phyloP scores from a whole-genome alignment of 371 early-diverging fungal species.

The Circinella umbellata region DNA sequence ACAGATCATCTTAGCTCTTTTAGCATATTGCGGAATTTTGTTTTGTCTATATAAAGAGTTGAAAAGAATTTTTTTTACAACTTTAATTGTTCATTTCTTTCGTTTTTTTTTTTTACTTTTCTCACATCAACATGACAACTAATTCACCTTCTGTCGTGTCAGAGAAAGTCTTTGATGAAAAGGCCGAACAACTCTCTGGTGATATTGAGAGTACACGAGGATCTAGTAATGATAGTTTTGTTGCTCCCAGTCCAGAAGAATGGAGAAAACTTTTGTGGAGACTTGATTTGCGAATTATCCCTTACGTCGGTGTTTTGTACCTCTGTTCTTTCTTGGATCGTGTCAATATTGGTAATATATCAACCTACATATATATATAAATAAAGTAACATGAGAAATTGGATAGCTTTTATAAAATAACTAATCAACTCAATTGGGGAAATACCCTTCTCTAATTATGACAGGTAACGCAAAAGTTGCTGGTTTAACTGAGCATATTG shows the following conservation, averaged over 20 bases:
- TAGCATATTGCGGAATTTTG: neutral
- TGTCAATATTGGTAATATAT: constrained; percentile 49
- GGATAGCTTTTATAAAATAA: too few species aligned
- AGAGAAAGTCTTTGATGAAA: constrained; percentile 8
- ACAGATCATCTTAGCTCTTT: constrained; percentile 2
- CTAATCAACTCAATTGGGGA: too few species aligned
- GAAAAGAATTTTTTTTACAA: too few species aligned
- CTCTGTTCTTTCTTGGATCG: constrained; percentile 61
- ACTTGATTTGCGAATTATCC: constrained; percentile 30
- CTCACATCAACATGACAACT: neutral
- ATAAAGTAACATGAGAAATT: too few species aligned
- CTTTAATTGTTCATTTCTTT: neutral
- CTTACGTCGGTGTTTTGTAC: constrained; percentile 52
- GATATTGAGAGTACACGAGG: neutral
- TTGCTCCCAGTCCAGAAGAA: constrained; percentile 10
- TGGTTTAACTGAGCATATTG: constrained; percentile 47
- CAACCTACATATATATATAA: neutral
- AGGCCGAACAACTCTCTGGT: neutral
- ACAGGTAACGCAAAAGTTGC: constrained; percentile 65
- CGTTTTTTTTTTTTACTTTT: neutral
- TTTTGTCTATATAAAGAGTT: neutral
- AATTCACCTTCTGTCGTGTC: neutral
- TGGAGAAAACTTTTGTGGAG: constrained; percentile 23
- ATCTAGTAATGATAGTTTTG: constrained; percentile 1
- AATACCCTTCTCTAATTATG: neutral